Evolutionary conservation across 164 flowering plant species (phyloP).

Genomic region (Houttuynia cordata): DNA sequence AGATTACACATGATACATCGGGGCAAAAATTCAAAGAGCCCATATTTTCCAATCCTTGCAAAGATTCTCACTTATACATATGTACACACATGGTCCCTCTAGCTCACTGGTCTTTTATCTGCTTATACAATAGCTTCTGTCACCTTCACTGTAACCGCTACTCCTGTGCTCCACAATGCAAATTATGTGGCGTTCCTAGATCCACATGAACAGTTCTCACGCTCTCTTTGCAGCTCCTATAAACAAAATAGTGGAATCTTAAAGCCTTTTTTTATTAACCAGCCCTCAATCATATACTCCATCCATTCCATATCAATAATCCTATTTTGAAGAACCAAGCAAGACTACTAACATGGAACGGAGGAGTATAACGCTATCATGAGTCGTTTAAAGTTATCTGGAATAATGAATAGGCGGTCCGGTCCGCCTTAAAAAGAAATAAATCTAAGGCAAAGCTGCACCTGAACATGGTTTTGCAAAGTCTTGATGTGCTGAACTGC

Average conservation of each 20-base stretch:
- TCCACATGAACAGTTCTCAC: slow-evolving; percentile 6
- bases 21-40: background rate
- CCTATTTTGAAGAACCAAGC: too few species aligned
- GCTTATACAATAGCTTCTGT: background rate
- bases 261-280: too few species aligned
- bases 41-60: background rate
- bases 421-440: too few species aligned
- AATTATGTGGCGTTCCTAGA: background rate
- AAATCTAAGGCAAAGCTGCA: slow-evolving; percentile 4
- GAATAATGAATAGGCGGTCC: too few species aligned
- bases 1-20: background rate
- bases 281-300: too few species aligned
- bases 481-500: slow-evolving; percentile 82
- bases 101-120: background rate
- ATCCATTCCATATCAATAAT: too few species aligned
- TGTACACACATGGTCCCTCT: background rate
- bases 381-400: background rate
- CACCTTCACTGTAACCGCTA: background rate
- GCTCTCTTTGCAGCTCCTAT: slow-evolving; percentile 9
- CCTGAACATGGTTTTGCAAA: slow-evolving; percentile 75
- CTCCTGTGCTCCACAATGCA: background rate
- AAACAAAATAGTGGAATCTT: too few species aligned
- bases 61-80: too few species aligned
- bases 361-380: too few species aligned
- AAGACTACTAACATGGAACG: too few species aligned